Evolutionary conservation across 495 filamentous ascomycete species (phyloP).

Genomic region (Daldinia childiae): DNA sequence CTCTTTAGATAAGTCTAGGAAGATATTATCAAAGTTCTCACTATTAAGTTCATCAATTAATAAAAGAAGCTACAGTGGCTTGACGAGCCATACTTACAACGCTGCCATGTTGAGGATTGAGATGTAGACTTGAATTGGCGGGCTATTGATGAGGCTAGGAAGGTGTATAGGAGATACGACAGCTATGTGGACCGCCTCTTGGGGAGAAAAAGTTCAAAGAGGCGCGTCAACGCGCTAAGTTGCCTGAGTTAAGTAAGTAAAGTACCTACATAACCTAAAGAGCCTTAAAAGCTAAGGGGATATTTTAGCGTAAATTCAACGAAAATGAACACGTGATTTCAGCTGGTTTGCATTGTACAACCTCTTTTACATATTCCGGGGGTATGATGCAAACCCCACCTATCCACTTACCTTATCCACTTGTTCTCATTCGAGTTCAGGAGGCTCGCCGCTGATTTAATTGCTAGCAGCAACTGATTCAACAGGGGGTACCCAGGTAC

Average conservation of each 20-base stretch:
- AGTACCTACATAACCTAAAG: not conserved
- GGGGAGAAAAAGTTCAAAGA: conserved; percentile 11
- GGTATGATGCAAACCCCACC: not conserved
- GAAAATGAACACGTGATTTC: conserved; percentile 16
- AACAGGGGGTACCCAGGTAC: conserved; percentile 6
- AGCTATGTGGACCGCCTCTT: conserved; percentile 9
- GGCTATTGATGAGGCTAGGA: conserved; percentile 4
- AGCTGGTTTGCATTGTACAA: not conserved
- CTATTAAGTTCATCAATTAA: conserved; percentile 44
- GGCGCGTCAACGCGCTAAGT: conserved; percentile 36
- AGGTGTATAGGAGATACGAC: conserved; percentile 11
- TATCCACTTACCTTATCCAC: not conserved
- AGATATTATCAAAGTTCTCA: conserved; percentile 96
- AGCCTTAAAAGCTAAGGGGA: not conserved
- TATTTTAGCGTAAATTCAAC: conserved; percentile 6
- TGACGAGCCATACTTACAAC: conserved; percentile 28
- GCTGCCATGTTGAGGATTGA: conserved; percentile 32
- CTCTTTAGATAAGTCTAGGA: conserved; percentile 91
- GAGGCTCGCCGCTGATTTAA: conserved; percentile 6
- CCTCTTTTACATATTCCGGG: conserved; percentile 1
- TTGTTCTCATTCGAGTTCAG: not conserved
- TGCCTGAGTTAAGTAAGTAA: not conserved
- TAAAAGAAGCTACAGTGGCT: not conserved
- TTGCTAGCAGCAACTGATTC: not conserved
- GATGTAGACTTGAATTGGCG: conserved; percentile 6